These are phyloP conservation scores for Phoenix roebelenii DNA, from an alignment of 176 grass and related monocot genomes.

Conservation along the genomic window DNA sequence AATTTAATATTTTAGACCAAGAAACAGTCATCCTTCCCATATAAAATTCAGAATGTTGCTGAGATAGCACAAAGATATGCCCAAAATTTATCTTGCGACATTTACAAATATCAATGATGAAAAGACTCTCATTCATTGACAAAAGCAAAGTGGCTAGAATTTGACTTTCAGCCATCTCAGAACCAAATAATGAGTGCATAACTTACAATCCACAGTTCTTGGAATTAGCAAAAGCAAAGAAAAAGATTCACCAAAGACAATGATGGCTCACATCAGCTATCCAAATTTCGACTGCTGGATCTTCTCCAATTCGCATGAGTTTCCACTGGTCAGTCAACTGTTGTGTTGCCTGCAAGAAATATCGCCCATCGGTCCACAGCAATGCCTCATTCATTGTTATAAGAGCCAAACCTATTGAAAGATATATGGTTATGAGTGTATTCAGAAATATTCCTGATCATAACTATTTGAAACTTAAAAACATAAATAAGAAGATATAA, in stretches of 20 bases:
- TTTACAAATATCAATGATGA: too few relatives aligned
- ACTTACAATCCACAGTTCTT: too few relatives aligned
- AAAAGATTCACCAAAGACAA: constrained; percentile 2
- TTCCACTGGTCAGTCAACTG: constrained; percentile 66
- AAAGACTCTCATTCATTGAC: too few relatives aligned
- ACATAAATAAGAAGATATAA: background rate
- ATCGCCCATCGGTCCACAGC: constrained; percentile 92
- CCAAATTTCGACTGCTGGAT: constrained; percentile 66
- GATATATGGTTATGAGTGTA: constrained; percentile 12
- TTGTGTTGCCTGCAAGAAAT: constrained; percentile 83
- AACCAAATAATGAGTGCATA: too few relatives aligned
- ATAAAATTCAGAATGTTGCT: too few relatives aligned
- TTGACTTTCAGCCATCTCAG: too few relatives aligned
- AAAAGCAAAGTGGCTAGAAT: too few relatives aligned
- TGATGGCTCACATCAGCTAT: constrained; percentile 57
- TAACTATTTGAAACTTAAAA: background rate
- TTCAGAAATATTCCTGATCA: background rate
- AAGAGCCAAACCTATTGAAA: constrained; percentile 72
- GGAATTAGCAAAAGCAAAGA: background rate
- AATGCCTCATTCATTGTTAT: constrained; percentile 81
- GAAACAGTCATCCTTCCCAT: too few relatives aligned
- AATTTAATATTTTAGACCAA: too few relatives aligned
- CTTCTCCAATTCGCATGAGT: constrained; percentile 97
- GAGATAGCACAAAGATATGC: too few relatives aligned
- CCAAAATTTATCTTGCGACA: too few relatives aligned